Evolutionary conservation across 2,329 filamentous ascomycete genomes (phyloP).

Genomic region (Coleophoma crateriformis): DNA sequence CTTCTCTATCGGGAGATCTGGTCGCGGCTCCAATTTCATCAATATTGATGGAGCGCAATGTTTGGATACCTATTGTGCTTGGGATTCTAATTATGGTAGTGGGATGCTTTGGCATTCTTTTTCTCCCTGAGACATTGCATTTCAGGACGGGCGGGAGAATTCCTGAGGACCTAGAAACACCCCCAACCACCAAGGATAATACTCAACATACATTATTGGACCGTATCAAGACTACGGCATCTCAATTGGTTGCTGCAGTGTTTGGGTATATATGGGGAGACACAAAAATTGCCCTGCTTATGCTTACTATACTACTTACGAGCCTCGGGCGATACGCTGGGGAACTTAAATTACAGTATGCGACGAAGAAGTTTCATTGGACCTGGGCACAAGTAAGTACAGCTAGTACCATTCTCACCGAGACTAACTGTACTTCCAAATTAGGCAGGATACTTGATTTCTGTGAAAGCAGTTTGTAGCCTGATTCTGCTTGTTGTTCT

Average conservation of each 20-base stretch:
- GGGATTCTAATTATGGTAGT: slow-evolving; percentile 3
- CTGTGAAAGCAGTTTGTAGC: not conserved
- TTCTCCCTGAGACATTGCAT: slow-evolving; percentile 17
- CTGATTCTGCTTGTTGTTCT: not conserved
- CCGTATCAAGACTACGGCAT: too few relatives aligned
- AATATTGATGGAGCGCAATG: slow-evolving; percentile 23
- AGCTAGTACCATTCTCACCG: not conserved
- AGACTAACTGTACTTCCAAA: not conserved
- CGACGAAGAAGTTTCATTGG: slow-evolving; percentile 44
- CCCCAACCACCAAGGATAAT: too few relatives aligned
- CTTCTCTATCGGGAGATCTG: slow-evolving; percentile 24
- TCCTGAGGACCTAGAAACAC: too few relatives aligned
- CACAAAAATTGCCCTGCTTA: not conserved
- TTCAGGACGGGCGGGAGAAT: not conserved
- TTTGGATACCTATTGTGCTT: slow-evolving; percentile 8
- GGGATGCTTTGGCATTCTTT: slow-evolving; percentile 6
- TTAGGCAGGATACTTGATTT: slow-evolving; percentile 10
- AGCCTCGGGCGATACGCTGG: slow-evolving; percentile 13
- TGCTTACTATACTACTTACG: slow-evolving; percentile 5
- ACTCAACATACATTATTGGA: too few relatives aligned
- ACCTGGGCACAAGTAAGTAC: slow-evolving; percentile 34
- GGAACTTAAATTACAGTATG: slow-evolving; percentile 44
- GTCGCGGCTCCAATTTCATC: slow-evolving; percentile 27
- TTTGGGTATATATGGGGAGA: not conserved
- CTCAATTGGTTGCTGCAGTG: too few relatives aligned